Conservation (phyloP, 148 eudicot genomes). For the Rhododendron molle region DNA sequence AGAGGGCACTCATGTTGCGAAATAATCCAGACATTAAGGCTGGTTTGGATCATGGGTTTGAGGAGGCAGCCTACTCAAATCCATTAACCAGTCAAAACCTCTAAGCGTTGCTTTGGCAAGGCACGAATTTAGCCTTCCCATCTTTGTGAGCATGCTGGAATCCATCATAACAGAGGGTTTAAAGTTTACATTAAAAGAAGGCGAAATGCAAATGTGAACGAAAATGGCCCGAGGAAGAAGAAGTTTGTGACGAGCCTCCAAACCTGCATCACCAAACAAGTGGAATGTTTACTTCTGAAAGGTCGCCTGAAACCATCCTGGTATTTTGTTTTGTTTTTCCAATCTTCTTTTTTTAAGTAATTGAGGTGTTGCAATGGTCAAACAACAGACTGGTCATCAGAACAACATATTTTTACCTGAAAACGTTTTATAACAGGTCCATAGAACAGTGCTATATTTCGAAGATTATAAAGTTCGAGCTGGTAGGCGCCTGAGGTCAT, state of each 20-base stretch:
- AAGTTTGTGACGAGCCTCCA: conserved; percentile 45
- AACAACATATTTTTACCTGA: conserved; percentile 20
- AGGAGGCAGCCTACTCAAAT: neutral
- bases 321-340: neutral
- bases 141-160: neutral
- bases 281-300: neutral
- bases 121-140: neutral
- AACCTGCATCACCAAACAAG: conserved; percentile 22
- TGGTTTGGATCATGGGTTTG: neutral
- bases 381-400: neutral
- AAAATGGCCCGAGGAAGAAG: conserved; percentile 38
- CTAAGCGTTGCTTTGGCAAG: neutral
- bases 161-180: neutral
- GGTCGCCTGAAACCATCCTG: neutral
- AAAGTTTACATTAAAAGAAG: conserved; percentile 29
- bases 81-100: neutral
- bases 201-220: conserved; percentile 27
- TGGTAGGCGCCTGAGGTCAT: conserved; percentile 22
- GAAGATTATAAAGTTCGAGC: conserved; percentile 4
- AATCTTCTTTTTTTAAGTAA: neutral
- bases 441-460: conserved; percentile 18
- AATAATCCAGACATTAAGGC: neutral
- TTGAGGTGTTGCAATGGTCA: neutral
- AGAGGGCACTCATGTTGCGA: neutral
- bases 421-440: conserved; percentile 24